Evolutionary conservation across 2,329 filamentous ascomycete species (phyloP).

Genomic region (Ophiobolus disseminans): DNA sequence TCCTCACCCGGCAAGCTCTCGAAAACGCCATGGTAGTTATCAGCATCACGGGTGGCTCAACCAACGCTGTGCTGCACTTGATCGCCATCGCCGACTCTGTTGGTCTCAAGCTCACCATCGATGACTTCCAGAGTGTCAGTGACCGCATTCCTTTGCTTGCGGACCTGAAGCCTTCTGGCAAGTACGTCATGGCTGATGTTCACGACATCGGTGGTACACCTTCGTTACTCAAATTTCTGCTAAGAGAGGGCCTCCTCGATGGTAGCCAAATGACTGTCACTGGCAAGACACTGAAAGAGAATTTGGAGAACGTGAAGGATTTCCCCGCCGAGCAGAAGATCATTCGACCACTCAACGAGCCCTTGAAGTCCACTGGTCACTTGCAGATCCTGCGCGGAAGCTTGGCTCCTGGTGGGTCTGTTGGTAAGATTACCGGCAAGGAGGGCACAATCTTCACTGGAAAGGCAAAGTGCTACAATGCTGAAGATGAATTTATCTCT

Average conservation of each 20-base stretch:
- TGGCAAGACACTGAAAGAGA: conserved; percentile 58
- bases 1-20: conserved; percentile 57
- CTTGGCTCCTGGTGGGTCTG: conserved; percentile 72
- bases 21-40: conserved; percentile 61
- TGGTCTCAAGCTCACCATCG: conserved; percentile 58
- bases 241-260: conserved; percentile 58
- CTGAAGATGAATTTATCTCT: conserved; percentile 71
- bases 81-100: conserved; percentile 60
- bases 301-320: conserved; percentile 62
- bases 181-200: conserved; percentile 67
- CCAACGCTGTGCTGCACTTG: conserved; percentile 60
- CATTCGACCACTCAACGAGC: conserved; percentile 71
- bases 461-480: conserved; percentile 73
- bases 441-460: conserved; percentile 73
- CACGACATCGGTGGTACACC: conserved; percentile 60
- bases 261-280: conserved; percentile 59
- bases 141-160: conserved; percentile 60
- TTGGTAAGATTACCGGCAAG: conserved; percentile 80
- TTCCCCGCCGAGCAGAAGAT: conserved; percentile 75
- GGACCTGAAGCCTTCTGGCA: conserved; percentile 60
- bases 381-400: conserved; percentile 75
- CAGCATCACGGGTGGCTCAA: conserved; percentile 59
- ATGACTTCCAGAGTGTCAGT: conserved; percentile 60
- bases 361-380: conserved; percentile 74
- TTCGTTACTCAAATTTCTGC: conserved; percentile 58